Conservation (phyloP, 805 yeast genomes). For the Pichia thaimueangensis region DNA sequence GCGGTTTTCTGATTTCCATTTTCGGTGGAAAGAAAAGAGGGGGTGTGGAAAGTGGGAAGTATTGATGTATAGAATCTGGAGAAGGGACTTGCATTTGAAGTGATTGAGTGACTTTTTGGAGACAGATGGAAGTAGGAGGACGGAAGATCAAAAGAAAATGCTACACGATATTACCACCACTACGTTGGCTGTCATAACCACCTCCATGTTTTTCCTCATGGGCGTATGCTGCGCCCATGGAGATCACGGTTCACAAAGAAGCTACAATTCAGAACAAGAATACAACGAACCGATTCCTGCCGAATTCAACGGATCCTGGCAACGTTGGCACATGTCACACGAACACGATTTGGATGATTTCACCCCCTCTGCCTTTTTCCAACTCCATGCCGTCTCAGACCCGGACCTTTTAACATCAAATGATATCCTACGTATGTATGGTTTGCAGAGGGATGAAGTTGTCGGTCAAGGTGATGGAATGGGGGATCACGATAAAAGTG, state of each 20-base stretch:
- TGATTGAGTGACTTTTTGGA: too few species aligned
- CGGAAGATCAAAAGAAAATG: too few species aligned
- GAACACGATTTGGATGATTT: conserved; percentile 58
- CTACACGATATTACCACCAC: too few species aligned
- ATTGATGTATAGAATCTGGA: too few species aligned
- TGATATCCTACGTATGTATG: conserved; percentile 79
- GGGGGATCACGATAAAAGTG: conserved; percentile 70
- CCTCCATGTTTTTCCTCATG: not conserved
- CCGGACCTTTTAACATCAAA: conserved; percentile 37
- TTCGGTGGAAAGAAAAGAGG: too few species aligned
- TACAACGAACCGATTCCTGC: conserved; percentile 43
- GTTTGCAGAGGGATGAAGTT: conserved; percentile 61
- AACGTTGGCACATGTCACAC: conserved; percentile 82
- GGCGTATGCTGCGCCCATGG: not conserved
- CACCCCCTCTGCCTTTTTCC: conserved; percentile 60
- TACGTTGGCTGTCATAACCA: too few species aligned
- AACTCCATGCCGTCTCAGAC: conserved; percentile 64
- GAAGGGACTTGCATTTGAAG: too few species aligned
- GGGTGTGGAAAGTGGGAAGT: too few species aligned
- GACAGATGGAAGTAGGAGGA: too few species aligned
- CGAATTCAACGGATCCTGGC: conserved; percentile 54
- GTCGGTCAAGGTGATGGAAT: conserved; percentile 89
- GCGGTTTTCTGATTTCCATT: too few species aligned
- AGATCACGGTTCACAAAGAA: conserved; percentile 1
- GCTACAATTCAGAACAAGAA: conserved; percentile 11